phyloP scores from a whole-genome alignment of 768 basidiomycete species.

The Suillus weaverae region DNA sequence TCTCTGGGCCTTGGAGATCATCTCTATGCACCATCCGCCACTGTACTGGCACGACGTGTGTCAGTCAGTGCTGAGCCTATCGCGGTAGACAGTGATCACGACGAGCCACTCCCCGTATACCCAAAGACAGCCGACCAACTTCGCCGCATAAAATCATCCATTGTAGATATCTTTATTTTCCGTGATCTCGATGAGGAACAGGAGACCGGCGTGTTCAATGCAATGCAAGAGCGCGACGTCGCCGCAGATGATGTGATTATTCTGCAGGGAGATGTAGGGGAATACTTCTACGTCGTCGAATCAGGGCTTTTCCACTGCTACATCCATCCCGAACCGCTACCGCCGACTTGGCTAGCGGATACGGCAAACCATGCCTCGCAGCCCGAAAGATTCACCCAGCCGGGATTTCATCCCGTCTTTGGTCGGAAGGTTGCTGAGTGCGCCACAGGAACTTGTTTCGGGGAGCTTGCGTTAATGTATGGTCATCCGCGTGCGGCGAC shows the following conservation, averaged over 20 bases:
- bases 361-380: constrained; percentile 37
- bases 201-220: constrained; percentile 86
- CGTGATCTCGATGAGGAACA: constrained; percentile 96
- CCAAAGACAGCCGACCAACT: constrained; percentile 84
- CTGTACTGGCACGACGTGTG: constrained; percentile 85
- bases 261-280: constrained; percentile 94
- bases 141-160: constrained; percentile 82
- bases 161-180: constrained; percentile 90
- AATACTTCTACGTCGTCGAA: constrained; percentile 98
- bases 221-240: constrained; percentile 88
- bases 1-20: constrained; percentile 55
- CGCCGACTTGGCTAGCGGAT: constrained; percentile 56
- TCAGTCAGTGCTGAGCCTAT: constrained; percentile 98
- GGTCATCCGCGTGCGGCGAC: constrained; percentile 95
- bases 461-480: constrained; percentile 98
- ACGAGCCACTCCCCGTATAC: constrained; percentile 72
- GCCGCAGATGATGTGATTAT: constrained; percentile 85
- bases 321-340: constrained; percentile 65
- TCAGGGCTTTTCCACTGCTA: constrained; percentile 83
- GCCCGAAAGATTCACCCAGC: constrained; percentile 58
- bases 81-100: constrained; percentile 65
- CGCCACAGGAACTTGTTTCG: constrained; percentile 84
- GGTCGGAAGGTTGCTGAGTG: constrained; percentile 86
- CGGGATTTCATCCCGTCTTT: constrained; percentile 66
- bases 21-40: constrained; percentile 71